Conservation (phyloP, 176 grass and related monocot genomes). For the Oryza rufipogon region DNA sequence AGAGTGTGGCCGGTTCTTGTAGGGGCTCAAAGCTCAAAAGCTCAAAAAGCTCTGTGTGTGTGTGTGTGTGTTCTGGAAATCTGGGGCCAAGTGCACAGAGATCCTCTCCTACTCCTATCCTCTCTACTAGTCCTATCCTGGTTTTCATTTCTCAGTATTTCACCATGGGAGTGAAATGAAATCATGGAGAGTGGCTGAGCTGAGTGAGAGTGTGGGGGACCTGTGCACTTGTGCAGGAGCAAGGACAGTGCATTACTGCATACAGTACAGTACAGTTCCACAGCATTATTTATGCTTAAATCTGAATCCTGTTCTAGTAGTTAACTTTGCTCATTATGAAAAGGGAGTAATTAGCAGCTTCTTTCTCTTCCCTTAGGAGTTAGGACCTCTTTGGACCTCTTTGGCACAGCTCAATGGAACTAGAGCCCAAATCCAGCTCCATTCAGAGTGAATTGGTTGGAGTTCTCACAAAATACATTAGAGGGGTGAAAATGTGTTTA, state of each 20-base stretch:
- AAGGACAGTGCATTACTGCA: too few relatives aligned
- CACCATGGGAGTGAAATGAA: background rate
- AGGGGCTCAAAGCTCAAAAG: background rate
- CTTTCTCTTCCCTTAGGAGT: background rate
- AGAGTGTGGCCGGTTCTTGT: background rate
- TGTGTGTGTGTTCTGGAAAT: conserved; percentile 41
- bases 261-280: background rate
- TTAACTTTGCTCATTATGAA: background rate
- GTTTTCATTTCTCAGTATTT: background rate
- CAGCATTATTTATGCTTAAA: background rate
- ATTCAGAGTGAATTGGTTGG: too few relatives aligned
- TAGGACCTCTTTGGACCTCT: too few relatives aligned
- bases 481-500: too few relatives aligned
- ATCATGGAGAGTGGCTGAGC: background rate
- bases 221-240: background rate
- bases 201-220: background rate
- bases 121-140: background rate
- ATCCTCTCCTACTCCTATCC: background rate
- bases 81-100: conserved; percentile 42
- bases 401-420: too few relatives aligned
- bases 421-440: too few relatives aligned
- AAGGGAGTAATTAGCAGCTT: background rate
- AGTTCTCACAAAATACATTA: too few relatives aligned
- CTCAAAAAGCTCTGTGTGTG: background rate
- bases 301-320: background rate